phyloP scores from a whole-genome alignment of 2,329 filamentous ascomycete species.

The Hymenoscyphus repandus region DNA sequence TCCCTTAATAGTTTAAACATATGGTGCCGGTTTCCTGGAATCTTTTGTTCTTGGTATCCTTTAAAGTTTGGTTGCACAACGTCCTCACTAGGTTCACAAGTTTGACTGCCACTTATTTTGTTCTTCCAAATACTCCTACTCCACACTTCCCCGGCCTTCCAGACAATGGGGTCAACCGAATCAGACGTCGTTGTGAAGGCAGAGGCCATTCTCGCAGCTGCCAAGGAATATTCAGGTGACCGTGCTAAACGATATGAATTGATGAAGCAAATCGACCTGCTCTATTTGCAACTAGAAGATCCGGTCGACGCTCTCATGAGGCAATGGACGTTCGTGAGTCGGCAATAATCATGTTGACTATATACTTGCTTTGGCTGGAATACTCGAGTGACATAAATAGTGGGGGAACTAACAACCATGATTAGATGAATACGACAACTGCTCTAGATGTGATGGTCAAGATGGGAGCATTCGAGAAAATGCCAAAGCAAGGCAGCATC shows the following conservation, averaged over 20 bases:
- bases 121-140: no score
- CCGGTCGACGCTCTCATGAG: constrained; percentile 12
- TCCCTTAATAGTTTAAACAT: no score
- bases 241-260: constrained; percentile 4
- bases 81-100: no score
- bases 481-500: constrained; percentile 18
- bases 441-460: constrained; percentile 18
- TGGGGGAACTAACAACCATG: no score
- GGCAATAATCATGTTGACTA: background rate
- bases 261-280: constrained; percentile 9
- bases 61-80: no score
- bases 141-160: no score
- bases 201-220: constrained; percentile 9
- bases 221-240: constrained; percentile 7
- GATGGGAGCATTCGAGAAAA: constrained; percentile 20
- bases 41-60: no score
- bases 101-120: no score
- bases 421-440: constrained; percentile 5
- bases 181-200: constrained; percentile 8
- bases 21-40: no score
- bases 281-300: constrained; percentile 10
- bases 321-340: constrained; percentile 16
- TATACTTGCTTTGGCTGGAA: no score
- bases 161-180: constrained; percentile 1
- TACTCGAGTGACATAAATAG: no score